Percentiles rank a stretch among this genome's conserved stretches.
These are phyloP conservation scores for Buddleja alternifolia DNA, from an alignment of 257 asterid species.

Conservation along the genomic window DNA sequence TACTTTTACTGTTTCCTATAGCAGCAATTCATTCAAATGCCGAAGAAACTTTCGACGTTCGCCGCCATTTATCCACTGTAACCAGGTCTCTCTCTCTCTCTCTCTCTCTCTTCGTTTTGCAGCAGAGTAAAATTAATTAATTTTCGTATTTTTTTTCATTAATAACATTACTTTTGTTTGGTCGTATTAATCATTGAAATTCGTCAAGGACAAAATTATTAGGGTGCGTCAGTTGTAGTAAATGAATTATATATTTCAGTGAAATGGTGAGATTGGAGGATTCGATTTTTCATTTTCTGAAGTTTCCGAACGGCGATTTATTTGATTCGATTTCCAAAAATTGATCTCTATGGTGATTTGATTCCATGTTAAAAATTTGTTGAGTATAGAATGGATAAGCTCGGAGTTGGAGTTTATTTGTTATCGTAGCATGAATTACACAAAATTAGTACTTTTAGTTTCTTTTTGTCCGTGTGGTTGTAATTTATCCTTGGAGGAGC, in stretches of 20 bases:
- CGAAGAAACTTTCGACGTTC: conserved; percentile 68
- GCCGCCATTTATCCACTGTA: conserved; percentile 75
- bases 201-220: not conserved
- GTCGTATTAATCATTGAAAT: not conserved
- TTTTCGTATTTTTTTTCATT: not conserved
- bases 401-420: not conserved
- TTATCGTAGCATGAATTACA: not conserved
- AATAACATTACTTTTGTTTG: not conserved
- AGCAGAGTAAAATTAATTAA: not conserved
- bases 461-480: not conserved
- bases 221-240: not conserved
- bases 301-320: not conserved
- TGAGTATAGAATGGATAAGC: not conserved
- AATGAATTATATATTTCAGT: not conserved
- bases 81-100: conserved; percentile 52
- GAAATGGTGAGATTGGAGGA: not conserved
- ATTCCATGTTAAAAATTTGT: not conserved
- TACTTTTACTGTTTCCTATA: conserved; percentile 26
- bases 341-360: not conserved
- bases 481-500: not conserved
- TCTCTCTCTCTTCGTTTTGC: conserved; percentile 3
- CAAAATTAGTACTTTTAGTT: not conserved
- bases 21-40: conserved; percentile 29
- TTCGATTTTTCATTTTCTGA: not conserved
- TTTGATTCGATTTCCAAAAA: not conserved